A percentile compares a stretch with the other conserved stretches of the same genome.
These are phyloP conservation scores for Gymnopilus junonius DNA, from an alignment of 768 basidiomycete species.

Conservation along the genomic window DNA sequence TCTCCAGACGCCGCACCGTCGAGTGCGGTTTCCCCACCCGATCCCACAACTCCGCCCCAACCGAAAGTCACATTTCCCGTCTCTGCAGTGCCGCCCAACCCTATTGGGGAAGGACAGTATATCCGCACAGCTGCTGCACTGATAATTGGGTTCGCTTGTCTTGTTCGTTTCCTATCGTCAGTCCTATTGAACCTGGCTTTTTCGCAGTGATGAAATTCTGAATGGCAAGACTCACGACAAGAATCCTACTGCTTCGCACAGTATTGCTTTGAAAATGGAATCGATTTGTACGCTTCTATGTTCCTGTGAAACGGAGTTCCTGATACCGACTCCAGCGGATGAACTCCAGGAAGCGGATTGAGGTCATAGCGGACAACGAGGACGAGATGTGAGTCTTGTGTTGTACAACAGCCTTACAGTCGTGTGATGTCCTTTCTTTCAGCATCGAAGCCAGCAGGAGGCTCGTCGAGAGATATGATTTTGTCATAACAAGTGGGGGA, in stretches of 20 bases:
- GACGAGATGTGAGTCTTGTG: slow-evolving; percentile 73
- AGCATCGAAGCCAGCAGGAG: slow-evolving; percentile 86
- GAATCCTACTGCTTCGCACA: slow-evolving; percentile 86
- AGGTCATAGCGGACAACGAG: slow-evolving; percentile 91
- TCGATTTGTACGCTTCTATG: slow-evolving; percentile 62
- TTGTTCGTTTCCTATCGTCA: background rate
- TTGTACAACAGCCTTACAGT: background rate
- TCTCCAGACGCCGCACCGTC: slow-evolving; percentile 24
- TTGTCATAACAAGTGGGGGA: slow-evolving; percentile 90
- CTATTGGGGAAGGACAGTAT: slow-evolving; percentile 68
- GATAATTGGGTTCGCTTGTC: slow-evolving; percentile 66
- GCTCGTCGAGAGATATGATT: slow-evolving; percentile 82
- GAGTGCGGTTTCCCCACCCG: background rate
- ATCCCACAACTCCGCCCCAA: slow-evolving; percentile 9
- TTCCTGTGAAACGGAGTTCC: slow-evolving; percentile 9
- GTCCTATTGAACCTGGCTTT: background rate
- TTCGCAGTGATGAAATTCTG: slow-evolving; percentile 81
- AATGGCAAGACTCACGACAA: slow-evolving; percentile 89
- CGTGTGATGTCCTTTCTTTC: slow-evolving; percentile 1
- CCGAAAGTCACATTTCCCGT: slow-evolving; percentile 44
- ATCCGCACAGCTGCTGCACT: slow-evolving; percentile 78
- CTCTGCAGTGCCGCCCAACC: slow-evolving; percentile 65
- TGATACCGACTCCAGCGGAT: slow-evolving; percentile 33
- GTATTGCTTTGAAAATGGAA: slow-evolving; percentile 87
- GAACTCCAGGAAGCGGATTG: slow-evolving; percentile 73